Base-by-base conservation (phyloP, 228 moss, liverwort and hornwort genomes). In the Sphagnum fallax region DNA sequence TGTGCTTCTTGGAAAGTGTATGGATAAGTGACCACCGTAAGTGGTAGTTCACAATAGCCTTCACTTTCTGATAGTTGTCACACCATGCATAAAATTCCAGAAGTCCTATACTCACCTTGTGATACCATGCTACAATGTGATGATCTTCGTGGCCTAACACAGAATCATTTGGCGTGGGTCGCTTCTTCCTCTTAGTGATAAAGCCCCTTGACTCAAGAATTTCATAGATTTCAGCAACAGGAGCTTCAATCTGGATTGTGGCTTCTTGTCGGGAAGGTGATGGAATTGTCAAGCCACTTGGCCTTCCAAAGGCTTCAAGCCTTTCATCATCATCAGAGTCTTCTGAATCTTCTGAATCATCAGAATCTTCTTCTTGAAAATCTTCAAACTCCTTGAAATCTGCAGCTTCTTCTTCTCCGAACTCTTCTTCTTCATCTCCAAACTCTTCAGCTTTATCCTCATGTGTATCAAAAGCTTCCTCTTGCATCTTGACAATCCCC, bases 1-100 rank as follows among this genome's bases (percentile, higher is more conserved):
- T 87, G 73, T 87, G 86, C 76, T 87, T 87, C 80, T 87, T 87
- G 51, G 83, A 80, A 63, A 86, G 82, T 6, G 86, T 83, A 70
- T 82, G 83, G 50, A 86, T 80, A 8, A 80, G 82, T 48, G 83
- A 86, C 86, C 83, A 86, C 62, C 86, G 71, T 53, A 86, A 60
- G 14, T 83, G 76, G 59, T 82, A 86, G 71, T 86, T 86, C 53
- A 74, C 80, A n/a, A 82, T 78, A 47, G 83, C 71, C 50, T 82
- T 75, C 61, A 86, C 80, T 74, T 78, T 86, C 53, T 61, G 71
- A 16, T 82, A 72, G 66, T 86, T 86, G 58, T 86, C 83, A 50
- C 76, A 80, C 48, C 75, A 83, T 4, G 80, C 73, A 65, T 86
- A 70, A 72, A 80, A 80, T 61, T 70, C 76, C 18, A 86, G 71